A percentile compares a stretch with the other conserved stretches of the same genome.
These are phyloP conservation scores for Marasmius tenuissimus DNA, from an alignment of 1,284 basidiomycete species.

Conservation along the genomic window DNA sequence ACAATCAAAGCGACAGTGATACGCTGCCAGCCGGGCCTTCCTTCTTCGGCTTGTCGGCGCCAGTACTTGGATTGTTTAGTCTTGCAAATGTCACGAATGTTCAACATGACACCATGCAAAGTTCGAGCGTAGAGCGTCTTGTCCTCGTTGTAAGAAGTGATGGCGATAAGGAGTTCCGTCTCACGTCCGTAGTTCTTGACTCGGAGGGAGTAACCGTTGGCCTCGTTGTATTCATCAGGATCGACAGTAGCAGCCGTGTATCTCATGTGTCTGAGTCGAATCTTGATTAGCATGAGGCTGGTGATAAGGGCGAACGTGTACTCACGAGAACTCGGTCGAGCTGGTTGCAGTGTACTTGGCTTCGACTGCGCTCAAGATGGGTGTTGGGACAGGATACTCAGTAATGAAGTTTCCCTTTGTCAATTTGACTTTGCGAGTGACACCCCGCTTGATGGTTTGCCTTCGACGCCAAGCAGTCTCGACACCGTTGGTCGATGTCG, in stretches of 20 bases:
- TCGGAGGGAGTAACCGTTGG: constrained; percentile 82
- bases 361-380: constrained; percentile 85
- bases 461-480: constrained; percentile 82
- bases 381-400: constrained; percentile 89
- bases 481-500: constrained; percentile 62
- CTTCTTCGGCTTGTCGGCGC: constrained; percentile 84
- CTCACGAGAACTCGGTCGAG: constrained; percentile 85
- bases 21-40: constrained; percentile 87
- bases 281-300: constrained; percentile 10
- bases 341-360: constrained; percentile 71
- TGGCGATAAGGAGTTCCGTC: constrained; percentile 92
- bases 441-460: constrained; percentile 90
- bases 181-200: constrained; percentile 85
- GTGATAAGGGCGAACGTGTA: constrained; percentile 15
- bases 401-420: constrained; percentile 90
- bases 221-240: constrained; percentile 88
- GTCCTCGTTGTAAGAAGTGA: constrained; percentile 91
- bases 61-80: constrained; percentile 95
- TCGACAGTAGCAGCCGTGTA: constrained; percentile 91
- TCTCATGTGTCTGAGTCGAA: constrained; percentile 70
- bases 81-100: constrained; percentile 98
- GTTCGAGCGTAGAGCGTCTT: constrained; percentile 93
- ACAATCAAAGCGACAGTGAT: constrained; percentile 92
- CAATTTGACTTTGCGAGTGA: constrained; percentile 92
- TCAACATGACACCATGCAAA: constrained; percentile 94